Conservation (phyloP, 306 rosid genomes). For the Quercus robur region DNA sequence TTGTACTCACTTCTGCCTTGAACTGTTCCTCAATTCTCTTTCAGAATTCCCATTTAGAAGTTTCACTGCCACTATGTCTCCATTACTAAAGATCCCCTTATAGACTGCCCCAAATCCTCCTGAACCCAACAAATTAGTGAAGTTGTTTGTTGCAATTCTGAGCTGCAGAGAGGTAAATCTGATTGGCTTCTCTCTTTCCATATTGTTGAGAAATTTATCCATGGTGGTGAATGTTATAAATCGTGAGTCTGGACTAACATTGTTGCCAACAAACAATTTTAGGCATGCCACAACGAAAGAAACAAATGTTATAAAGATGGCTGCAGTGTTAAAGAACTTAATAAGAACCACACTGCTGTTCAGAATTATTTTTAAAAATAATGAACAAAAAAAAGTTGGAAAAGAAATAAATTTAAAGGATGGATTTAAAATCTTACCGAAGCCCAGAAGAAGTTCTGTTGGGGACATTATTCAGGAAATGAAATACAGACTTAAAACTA, state of each 20-base stretch:
- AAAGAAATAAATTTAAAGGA: neutral
- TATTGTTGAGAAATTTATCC: no score
- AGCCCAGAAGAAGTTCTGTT: no score
- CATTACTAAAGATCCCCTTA: conserved; percentile 36
- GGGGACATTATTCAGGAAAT: no score
- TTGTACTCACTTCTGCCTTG: conserved; percentile 36
- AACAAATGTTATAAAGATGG: conserved; percentile 5
- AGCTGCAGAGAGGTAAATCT: conserved; percentile 19
- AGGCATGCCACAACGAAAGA: conserved; percentile 4
- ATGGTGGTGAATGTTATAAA: no score
- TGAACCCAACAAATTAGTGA: conserved; percentile 34
- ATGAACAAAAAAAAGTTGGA: neutral
- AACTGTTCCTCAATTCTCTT: conserved; percentile 43
- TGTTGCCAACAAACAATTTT: neutral
- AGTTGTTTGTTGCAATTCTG: conserved; percentile 39
- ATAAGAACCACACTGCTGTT: neutral
- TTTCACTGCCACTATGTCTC: conserved; percentile 37
- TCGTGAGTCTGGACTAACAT: neutral
- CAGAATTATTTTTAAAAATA: neutral
- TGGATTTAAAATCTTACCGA: no score
- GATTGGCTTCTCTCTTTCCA: no score
- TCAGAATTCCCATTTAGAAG: conserved; percentile 24
- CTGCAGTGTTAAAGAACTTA: conserved; percentile 6
- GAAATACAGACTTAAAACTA: no score
- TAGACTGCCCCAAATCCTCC: conserved; percentile 49